phyloP scores from a whole-genome alignment of 805 yeast species.

The Candida gorgasii region DNA sequence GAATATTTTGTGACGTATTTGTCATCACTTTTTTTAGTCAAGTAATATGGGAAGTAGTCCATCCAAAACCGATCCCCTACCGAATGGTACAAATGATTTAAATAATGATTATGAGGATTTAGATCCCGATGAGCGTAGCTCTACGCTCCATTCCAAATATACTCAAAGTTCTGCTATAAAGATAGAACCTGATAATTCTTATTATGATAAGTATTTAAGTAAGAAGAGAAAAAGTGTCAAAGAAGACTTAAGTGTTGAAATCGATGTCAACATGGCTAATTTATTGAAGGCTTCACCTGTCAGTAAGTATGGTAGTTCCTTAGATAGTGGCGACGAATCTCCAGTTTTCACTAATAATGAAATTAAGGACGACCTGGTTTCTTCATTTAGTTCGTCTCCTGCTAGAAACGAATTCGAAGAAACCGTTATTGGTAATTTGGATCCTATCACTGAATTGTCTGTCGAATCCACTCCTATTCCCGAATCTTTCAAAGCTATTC shows the following conservation, averaged over 20 bases:
- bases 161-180: slow-evolving; percentile 18
- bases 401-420: slow-evolving; percentile 9
- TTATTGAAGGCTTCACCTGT: slow-evolving; percentile 22
- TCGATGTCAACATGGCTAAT: slow-evolving; percentile 48
- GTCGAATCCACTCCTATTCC: slow-evolving; percentile 25
- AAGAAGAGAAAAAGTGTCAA: slow-evolving; percentile 7
- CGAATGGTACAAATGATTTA: slow-evolving; percentile 22
- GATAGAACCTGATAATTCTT: slow-evolving; percentile 15
- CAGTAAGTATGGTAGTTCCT: slow-evolving; percentile 33
- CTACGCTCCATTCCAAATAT: slow-evolving; percentile 35
- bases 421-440: slow-evolving; percentile 18
- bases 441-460: slow-evolving; percentile 36
- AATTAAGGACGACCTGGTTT: slow-evolving; percentile 39
- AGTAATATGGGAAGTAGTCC: slow-evolving; percentile 63
- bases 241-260: slow-evolving; percentile 38
- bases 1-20: background rate
- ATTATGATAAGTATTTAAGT: slow-evolving; percentile 9
- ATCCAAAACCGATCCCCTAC: slow-evolving; percentile 52
- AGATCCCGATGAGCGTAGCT: slow-evolving; percentile 43
- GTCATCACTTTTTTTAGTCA: slow-evolving; percentile 3
- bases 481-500: background rate
- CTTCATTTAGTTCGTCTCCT: slow-evolving; percentile 35
- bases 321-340: slow-evolving; percentile 43
- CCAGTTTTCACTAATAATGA: slow-evolving; percentile 38
- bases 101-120: slow-evolving; percentile 31